A percentile compares a stretch with the other conserved stretches of the same genome.
phyloP scores from a whole-genome alignment of 345 rosid species.

The Trapa bicornis region DNA sequence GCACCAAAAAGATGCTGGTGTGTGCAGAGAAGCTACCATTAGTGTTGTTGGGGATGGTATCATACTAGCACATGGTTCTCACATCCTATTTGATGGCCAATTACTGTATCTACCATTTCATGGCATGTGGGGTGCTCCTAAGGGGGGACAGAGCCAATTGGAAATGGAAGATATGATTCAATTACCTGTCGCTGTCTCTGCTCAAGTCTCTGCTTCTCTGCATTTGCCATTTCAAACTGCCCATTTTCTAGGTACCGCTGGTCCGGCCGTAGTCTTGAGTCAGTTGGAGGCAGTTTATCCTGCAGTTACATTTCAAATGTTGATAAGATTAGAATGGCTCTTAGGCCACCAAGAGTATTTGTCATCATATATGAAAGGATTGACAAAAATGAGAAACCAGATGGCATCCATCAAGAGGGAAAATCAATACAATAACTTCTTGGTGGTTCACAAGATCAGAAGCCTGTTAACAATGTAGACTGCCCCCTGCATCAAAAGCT shows the following conservation, averaged over 20 bases:
- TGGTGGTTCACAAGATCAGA: too few relatives aligned
- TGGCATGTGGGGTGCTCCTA: not conserved
- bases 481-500: too few relatives aligned
- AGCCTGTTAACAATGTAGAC: too few relatives aligned
- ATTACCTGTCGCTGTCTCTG: slow-evolving; percentile 93
- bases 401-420: not conserved
- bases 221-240: slow-evolving; percentile 92
- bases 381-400: not conserved
- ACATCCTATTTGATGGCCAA: not conserved
- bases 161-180: not conserved
- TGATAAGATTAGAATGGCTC: not conserved
- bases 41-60: too few relatives aligned
- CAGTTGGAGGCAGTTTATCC: slow-evolving; percentile 97
- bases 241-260: slow-evolving; percentile 85
- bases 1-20: too few relatives aligned
- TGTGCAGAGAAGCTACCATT: too few relatives aligned
- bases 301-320: slow-evolving; percentile 11
- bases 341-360: too few relatives aligned
- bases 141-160: not conserved
- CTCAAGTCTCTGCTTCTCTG: slow-evolving; percentile 88
- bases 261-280: slow-evolving; percentile 93
- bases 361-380: too few relatives aligned
- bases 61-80: not conserved
- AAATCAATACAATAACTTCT: not conserved
- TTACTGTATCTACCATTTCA: not conserved